Conservation (phyloP, 495 filamentous ascomycete genomes). For the Hyphodiscus hymeniophilus region DNA sequence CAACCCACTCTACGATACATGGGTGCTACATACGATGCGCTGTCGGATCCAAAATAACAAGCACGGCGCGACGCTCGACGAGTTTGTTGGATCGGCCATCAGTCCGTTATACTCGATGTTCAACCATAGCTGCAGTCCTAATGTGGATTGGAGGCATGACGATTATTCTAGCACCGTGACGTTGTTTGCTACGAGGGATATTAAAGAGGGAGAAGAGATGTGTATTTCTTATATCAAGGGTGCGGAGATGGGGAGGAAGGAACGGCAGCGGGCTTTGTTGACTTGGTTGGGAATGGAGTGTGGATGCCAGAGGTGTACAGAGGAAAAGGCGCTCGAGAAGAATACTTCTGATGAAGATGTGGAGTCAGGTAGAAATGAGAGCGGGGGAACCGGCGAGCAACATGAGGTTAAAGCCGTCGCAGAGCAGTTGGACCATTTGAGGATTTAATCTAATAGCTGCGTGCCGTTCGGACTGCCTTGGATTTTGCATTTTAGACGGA, state of each 20-base stretch:
- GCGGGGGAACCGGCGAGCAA: too few species aligned
- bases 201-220: slow-evolving; percentile 13
- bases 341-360: too few species aligned
- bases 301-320: slow-evolving; percentile 15
- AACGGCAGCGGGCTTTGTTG: slow-evolving; percentile 13
- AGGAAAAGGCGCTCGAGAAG: background rate
- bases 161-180: slow-evolving; percentile 4
- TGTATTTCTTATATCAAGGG: slow-evolving; percentile 15
- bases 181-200: slow-evolving; percentile 12
- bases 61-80: slow-evolving; percentile 9
- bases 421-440: too few species aligned
- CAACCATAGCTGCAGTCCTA: slow-evolving; percentile 17
- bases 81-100: slow-evolving; percentile 4
- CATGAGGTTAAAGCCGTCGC: too few species aligned
- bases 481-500: too few species aligned
- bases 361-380: too few species aligned
- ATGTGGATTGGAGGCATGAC: slow-evolving; percentile 17
- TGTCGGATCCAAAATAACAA: slow-evolving; percentile 16
- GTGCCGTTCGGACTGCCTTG: too few species aligned
- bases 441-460: too few species aligned
- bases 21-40: slow-evolving; percentile 14
- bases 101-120: slow-evolving; percentile 8
- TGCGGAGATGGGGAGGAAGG: too few species aligned
- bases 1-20: slow-evolving; percentile 5
- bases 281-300: slow-evolving; percentile 16